A percentile compares a stretch with the other conserved stretches of the same genome.
These are phyloP conservation scores for Cyberlindnera euphorbiae DNA, from an alignment of 805 yeast species.

Conservation along the genomic window DNA sequence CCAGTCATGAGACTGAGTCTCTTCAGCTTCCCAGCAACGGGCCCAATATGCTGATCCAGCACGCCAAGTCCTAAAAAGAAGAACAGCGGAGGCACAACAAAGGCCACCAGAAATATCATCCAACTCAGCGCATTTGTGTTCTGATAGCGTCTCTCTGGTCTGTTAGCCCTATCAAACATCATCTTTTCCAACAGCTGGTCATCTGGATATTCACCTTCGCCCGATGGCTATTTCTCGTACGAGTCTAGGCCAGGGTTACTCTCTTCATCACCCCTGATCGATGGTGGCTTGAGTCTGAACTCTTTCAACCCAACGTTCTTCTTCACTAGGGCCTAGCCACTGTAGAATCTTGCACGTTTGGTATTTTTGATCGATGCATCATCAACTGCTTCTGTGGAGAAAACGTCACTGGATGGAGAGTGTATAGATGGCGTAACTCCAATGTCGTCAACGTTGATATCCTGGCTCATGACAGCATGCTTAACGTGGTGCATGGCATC, in stretches of 20 bases:
- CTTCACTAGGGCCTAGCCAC: conserved; percentile 5
- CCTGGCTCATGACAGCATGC: neutral
- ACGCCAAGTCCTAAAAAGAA: conserved; percentile 26
- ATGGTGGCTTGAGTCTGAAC: conserved; percentile 10
- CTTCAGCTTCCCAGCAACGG: conserved; percentile 10
- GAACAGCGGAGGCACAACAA: conserved; percentile 26
- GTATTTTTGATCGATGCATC: conserved; percentile 7
- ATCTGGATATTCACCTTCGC: conserved; percentile 3
- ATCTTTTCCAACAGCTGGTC: conserved; percentile 19
- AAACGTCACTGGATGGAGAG: conserved; percentile 10
- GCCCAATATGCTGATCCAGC: conserved; percentile 16
- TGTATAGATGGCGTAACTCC: conserved; percentile 16
- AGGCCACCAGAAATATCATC: conserved; percentile 15
- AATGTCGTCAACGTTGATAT: neutral
- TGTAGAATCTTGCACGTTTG: conserved; percentile 5
- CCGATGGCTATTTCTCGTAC: conserved; percentile 1
- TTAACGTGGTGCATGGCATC: conserved; percentile 1
- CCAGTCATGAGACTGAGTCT: conserved; percentile 22
- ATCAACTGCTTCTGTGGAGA: conserved; percentile 5
- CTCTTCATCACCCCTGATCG: neutral
- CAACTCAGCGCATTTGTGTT: conserved; percentile 3
- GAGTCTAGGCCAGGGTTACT: neutral
- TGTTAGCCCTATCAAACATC: conserved; percentile 11
- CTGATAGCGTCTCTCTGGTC: conserved; percentile 5
- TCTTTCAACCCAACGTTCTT: conserved; percentile 9